Conservation (phyloP, 306 rosid species). For the Senna siamea region DNA sequence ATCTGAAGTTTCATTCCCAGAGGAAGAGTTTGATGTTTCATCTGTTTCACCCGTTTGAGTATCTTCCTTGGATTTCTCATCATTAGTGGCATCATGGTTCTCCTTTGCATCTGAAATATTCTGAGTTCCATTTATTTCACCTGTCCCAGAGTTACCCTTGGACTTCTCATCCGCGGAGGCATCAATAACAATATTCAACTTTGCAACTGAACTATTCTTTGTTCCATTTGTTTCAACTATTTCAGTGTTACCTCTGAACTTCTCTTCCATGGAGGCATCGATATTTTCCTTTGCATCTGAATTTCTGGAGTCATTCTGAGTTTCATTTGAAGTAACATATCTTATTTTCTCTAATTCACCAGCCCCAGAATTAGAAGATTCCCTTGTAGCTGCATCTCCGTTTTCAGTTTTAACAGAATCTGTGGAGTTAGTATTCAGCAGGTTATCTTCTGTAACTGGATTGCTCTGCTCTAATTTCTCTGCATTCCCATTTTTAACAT, state of each 20-base stretch:
- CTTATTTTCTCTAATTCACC: conserved; percentile 37
- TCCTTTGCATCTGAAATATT: conserved; percentile 38
- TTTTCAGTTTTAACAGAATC: conserved; percentile 41
- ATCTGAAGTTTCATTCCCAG: conserved; percentile 43
- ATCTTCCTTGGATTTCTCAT: conserved; percentile 47
- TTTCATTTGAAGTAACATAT: conserved; percentile 43
- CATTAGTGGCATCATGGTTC: conserved; percentile 41
- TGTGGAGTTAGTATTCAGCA: conserved; percentile 37
- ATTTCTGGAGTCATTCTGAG: conserved; percentile 33
- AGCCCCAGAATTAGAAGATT: conserved; percentile 45
- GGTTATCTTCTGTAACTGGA: conserved; percentile 41
- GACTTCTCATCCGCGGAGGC: conserved; percentile 46
- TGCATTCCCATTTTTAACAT: conserved; percentile 31
- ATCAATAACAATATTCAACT: conserved; percentile 41
- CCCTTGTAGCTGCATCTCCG: conserved; percentile 39
- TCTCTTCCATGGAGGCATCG: conserved; percentile 46
- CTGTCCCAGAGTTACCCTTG: conserved; percentile 36
- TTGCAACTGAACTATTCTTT: conserved; percentile 35
- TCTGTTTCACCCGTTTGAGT: conserved; percentile 40
- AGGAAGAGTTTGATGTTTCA: conserved; percentile 44
- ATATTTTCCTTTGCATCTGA: conserved; percentile 45
- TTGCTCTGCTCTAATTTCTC: conserved; percentile 42
- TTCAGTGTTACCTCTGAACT: conserved; percentile 42
- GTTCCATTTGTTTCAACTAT: conserved; percentile 30
- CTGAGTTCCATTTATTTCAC: conserved; percentile 29